These are phyloP conservation scores for Phycomyces nitens DNA, from an alignment of 192 early-diverging fungal species.

Conservation along the genomic window DNA sequence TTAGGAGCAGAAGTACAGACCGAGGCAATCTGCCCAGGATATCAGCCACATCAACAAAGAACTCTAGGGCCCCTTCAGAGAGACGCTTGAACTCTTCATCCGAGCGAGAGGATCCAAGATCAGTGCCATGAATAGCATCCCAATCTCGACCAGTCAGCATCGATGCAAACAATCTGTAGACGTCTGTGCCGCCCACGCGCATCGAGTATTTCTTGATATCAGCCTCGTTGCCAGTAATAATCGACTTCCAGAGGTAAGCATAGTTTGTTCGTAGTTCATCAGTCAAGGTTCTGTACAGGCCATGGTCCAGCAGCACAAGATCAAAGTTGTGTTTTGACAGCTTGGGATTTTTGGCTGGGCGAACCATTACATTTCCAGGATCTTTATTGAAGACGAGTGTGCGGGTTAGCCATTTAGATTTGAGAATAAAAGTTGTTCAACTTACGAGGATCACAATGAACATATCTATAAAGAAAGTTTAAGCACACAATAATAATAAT, in stretches of 20 bases:
- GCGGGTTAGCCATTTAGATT: too few species aligned
- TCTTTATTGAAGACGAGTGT: constrained; percentile 31
- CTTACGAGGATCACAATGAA: constrained; percentile 87
- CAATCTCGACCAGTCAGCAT: constrained; percentile 88
- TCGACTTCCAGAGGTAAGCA: constrained; percentile 82
- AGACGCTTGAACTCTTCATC: constrained; percentile 53
- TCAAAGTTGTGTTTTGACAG: constrained; percentile 77
- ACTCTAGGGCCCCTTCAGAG: constrained; percentile 49
- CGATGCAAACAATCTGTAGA: constrained; percentile 80
- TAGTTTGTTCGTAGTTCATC: constrained; percentile 76
- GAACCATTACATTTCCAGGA: constrained; percentile 83
- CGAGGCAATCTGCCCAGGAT: constrained; percentile 83
- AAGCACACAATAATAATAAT: too few species aligned
- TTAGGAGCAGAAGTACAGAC: constrained; percentile 81
- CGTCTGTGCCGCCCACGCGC: constrained; percentile 65
- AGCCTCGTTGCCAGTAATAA: constrained; percentile 73
- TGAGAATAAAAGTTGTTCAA: too few species aligned
- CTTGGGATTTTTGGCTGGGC: constrained; percentile 41
- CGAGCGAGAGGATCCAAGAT: constrained; percentile 39
- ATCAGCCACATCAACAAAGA: constrained; percentile 71
- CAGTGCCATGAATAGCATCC: constrained; percentile 53
- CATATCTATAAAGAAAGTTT: constrained; percentile 48
- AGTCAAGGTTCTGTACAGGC: constrained; percentile 79
- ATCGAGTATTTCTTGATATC: constrained; percentile 67
- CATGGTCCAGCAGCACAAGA: constrained; percentile 84